Base-by-base conservation (phyloP, 2,329 filamentous ascomycete genomes). In the Alternaria sp. region DNA sequence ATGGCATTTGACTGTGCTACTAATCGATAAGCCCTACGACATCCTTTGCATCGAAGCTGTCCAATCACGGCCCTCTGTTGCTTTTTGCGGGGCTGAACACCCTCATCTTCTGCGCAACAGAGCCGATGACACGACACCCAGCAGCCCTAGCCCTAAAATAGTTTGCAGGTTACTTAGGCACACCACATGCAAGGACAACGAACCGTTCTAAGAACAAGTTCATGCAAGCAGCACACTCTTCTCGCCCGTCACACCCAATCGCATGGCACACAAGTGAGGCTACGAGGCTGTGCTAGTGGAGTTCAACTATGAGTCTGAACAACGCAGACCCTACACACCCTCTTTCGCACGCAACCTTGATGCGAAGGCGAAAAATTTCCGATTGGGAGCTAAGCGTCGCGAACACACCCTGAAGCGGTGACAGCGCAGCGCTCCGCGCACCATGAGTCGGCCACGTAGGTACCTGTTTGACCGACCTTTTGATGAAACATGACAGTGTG, bases 361-460 rank as follows among this genome's bases (percentile, higher is more conserved):
- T 47, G 51, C 38, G 47, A 34, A 42, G n/a, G 26, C 24, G 41
- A 56, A 47, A 46, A 47, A 38, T 39, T 44, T 38, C 54, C 54
- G 54, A 43, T 20, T 26, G 14, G n/a, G 30, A 49, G 30, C 32
- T 49, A 36, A 22, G 20, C 46, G 18, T 49, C 22, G 46, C 46
- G 32, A 49, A 49, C 20, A 26, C 32, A 38, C 46, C 46, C 46
- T 48, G 46, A 14, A 49, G 64, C 61, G 49, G 66, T 71, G 68
- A 70, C 70, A 70, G 58, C 63, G 54, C 68, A 68, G 64, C 66
- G 41, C 51, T 59, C 55, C 51, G 52, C 36, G 51, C 54, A 42
- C 53, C 41, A 59, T 62, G 62, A 65, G 69, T 54, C 59, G 62
- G 68, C 67, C 70, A 72, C 70, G 70, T 72, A 68, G 61, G 62